Conservation (phyloP, 2,329 filamentous ascomycete genomes). For the Septoria petroselini region DNA sequence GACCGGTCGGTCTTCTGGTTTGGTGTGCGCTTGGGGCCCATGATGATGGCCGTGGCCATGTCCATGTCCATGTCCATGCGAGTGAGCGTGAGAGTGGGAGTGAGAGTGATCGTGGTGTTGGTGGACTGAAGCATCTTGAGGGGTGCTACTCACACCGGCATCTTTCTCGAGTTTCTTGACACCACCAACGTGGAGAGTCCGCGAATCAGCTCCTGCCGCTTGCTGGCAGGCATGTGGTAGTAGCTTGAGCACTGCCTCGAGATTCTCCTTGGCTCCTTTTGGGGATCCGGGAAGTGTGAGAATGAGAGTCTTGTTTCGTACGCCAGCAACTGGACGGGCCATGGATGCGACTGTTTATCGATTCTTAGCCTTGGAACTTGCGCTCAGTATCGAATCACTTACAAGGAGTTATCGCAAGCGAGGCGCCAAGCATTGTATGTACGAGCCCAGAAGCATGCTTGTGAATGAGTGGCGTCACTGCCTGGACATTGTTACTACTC, state of each 20-base stretch:
- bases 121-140: slow-evolving; percentile 27
- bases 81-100: slow-evolving; percentile 35
- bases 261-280: slow-evolving; percentile 90
- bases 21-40: slow-evolving; percentile 66
- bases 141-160: slow-evolving; percentile 53
- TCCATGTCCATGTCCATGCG: slow-evolving; percentile 47
- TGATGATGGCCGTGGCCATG: slow-evolving; percentile 54
- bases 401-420: slow-evolving; percentile 86
- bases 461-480: slow-evolving; percentile 73
- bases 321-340: slow-evolving; percentile 87
- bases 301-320: slow-evolving; percentile 76
- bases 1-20: slow-evolving; percentile 54
- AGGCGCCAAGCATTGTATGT: slow-evolving; percentile 90
- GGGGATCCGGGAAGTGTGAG: slow-evolving; percentile 90
- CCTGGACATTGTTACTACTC: slow-evolving; percentile 49
- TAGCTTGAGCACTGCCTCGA: slow-evolving; percentile 83
- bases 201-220: slow-evolving; percentile 77
- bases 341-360: slow-evolving; percentile 81
- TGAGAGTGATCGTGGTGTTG: slow-evolving; percentile 39
- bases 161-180: slow-evolving; percentile 80
- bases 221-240: slow-evolving; percentile 93
- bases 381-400: slow-evolving; percentile 40
- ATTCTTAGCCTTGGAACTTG: slow-evolving; percentile 22
- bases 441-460: slow-evolving; percentile 85
- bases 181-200: slow-evolving; percentile 74